Evolutionary conservation across 2,329 filamentous ascomycete genomes (phyloP).

Genomic region (Rutstroemia sp.): DNA sequence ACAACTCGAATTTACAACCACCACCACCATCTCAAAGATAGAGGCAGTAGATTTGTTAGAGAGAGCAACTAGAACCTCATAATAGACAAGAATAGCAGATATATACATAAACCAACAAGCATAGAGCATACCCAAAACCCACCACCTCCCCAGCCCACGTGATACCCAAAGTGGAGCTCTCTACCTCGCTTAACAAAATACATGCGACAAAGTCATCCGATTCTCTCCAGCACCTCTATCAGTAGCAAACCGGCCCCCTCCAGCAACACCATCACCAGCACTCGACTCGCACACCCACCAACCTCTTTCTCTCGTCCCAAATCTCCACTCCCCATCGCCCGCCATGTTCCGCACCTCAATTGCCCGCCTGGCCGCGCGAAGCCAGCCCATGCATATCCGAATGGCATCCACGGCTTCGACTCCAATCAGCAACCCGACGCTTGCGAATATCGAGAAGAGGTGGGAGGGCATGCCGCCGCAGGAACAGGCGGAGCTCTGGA

Average conservation of each 20-base stretch:
- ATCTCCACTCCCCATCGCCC: background rate
- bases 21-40: too few species aligned
- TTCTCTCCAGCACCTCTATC: background rate
- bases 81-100: background rate
- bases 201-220: slow-evolving; percentile 7
- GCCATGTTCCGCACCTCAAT: slow-evolving; percentile 18
- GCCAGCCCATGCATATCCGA: slow-evolving; percentile 10
- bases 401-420: slow-evolving; percentile 39
- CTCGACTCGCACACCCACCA: background rate
- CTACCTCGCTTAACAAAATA: slow-evolving; percentile 10
- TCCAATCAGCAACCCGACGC: slow-evolving; percentile 95
- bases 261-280: background rate
- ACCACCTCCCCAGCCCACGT: background rate
- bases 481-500: slow-evolving; percentile 99
- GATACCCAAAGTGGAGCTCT: slow-evolving; percentile 4
- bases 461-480: slow-evolving; percentile 97
- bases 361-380: slow-evolving; percentile 11
- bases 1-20: background rate
- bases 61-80: too few species aligned
- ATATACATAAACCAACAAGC: too few species aligned
- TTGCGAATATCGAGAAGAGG: slow-evolving; percentile 98
- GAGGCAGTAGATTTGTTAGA: too few species aligned
- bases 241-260: background rate
- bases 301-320: background rate
- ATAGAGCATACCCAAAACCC: too few species aligned